phyloP scores from a whole-genome alignment of 352 stramenopile species.

The Globisporangium okanoganense region DNA sequence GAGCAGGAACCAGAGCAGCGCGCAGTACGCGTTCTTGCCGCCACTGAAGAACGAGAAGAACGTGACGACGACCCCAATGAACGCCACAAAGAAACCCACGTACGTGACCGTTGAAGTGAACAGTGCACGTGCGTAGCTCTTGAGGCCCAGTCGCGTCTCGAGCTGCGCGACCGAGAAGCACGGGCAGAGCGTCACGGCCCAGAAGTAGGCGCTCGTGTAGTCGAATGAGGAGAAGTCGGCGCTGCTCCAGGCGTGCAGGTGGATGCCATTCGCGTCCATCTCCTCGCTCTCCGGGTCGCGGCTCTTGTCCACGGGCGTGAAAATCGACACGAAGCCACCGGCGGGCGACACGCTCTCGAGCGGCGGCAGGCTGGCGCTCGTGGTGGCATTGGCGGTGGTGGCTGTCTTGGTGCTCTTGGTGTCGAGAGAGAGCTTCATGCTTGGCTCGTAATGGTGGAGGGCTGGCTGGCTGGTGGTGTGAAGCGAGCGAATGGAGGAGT shows the following conservation, averaged over 20 bases:
- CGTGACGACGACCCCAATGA: constrained; percentile 2
- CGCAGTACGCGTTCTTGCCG: neutral
- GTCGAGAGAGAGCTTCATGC: constrained; percentile 3
- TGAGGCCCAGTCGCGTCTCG: constrained; percentile 7
- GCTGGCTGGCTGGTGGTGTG: too few relatives aligned
- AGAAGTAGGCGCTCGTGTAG: constrained; percentile 9
- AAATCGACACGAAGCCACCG: constrained; percentile 11
- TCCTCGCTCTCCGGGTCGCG: constrained; percentile 9
- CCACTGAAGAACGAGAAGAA: constrained; percentile 12
- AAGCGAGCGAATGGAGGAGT: neutral
- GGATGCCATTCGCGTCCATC: constrained; percentile 9
- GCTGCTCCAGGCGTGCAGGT: constrained; percentile 6
- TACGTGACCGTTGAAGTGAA: neutral
- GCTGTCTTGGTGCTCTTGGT: neutral
- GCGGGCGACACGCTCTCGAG: constrained; percentile 6
- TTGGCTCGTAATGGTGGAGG: neutral
- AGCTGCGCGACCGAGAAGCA: constrained; percentile 14
- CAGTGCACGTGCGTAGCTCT: constrained; percentile 1
- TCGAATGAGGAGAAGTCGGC: constrained; percentile 8
- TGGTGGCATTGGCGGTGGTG: neutral
- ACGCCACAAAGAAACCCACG: constrained; percentile 1
- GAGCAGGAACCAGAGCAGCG: constrained; percentile 6
- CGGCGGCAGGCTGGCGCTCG: neutral
- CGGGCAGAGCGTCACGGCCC: constrained; percentile 9
- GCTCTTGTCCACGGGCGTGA: constrained; percentile 13